Percentiles rank a stretch among this genome's conserved stretches.
These are phyloP conservation scores for Lachancea kluyveri DNA, from an alignment of 805 yeast species.

Conservation along the genomic window DNA sequence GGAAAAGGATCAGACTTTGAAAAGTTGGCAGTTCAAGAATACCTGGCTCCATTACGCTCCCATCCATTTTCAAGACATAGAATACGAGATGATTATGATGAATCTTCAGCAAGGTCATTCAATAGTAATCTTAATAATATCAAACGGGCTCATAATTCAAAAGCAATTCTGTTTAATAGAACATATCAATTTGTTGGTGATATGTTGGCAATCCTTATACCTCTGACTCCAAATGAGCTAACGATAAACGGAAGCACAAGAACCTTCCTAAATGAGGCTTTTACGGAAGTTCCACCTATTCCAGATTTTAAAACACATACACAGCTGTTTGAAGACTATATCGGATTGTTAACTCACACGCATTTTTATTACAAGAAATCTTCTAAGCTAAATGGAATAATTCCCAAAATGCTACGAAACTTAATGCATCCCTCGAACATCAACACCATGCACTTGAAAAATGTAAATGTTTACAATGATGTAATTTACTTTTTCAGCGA, in stretches of 20 bases:
- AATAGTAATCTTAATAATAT: conserved; percentile 7
- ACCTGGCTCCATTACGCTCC: conserved; percentile 24
- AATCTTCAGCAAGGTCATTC: conserved; percentile 11
- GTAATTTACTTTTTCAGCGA: conserved; percentile 34
- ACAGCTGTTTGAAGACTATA: conserved; percentile 26
- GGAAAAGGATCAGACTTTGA: conserved; percentile 30
- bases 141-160: conserved; percentile 8
- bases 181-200: conserved; percentile 17
- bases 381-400: conserved; percentile 33
- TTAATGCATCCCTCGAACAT: conserved; percentile 36
- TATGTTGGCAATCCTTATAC: conserved; percentile 20
- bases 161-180: conserved; percentile 8
- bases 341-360: conserved; percentile 34
- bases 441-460: conserved; percentile 27
- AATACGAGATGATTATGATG: conserved; percentile 17
- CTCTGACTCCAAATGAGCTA: conserved; percentile 18
- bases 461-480: conserved; percentile 32
- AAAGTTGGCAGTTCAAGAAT: conserved; percentile 22
- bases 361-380: conserved; percentile 32
- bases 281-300: conserved; percentile 32
- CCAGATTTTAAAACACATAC: conserved; percentile 29
- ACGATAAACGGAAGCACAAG: conserved; percentile 13
- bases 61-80: conserved; percentile 23
- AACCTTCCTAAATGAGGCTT: conserved; percentile 17
- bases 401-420: conserved; percentile 34